Conservation (phyloP, 2,329 filamentous ascomycete species). For the Trematosphaeria pertusa region DNA sequence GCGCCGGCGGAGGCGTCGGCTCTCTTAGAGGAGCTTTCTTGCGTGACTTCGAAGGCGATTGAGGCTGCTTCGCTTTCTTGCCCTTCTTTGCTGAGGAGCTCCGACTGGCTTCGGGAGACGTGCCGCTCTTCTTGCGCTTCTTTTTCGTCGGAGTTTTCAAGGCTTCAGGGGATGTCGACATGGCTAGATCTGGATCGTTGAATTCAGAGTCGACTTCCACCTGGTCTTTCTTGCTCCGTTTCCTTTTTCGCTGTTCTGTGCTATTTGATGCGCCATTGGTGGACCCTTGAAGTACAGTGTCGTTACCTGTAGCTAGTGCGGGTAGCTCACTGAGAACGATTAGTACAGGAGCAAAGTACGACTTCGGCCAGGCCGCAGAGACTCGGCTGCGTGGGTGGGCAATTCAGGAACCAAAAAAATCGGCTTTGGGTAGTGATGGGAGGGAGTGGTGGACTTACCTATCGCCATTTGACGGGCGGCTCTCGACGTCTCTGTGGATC, state of each 20-base stretch:
- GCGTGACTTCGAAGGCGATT: slow-evolving; percentile 21
- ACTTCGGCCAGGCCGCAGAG: too few species aligned
- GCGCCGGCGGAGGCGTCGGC: slow-evolving; percentile 7
- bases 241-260: slow-evolving; percentile 24
- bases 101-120: slow-evolving; percentile 8
- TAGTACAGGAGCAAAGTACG: not conserved
- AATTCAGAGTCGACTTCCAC: slow-evolving; percentile 15
- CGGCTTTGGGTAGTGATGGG: too few species aligned
- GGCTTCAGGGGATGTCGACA: slow-evolving; percentile 30
- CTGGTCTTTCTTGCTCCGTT: slow-evolving; percentile 25
- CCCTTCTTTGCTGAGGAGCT: slow-evolving; percentile 22
- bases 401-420: too few species aligned
- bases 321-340: slow-evolving; percentile 9
- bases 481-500: slow-evolving; percentile 35
- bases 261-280: slow-evolving; percentile 11
- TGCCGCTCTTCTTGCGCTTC: slow-evolving; percentile 26
- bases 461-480: slow-evolving; percentile 17
- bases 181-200: slow-evolving; percentile 23
- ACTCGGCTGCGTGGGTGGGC: too few species aligned
- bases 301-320: slow-evolving; percentile 8
- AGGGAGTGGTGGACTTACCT: too few species aligned
- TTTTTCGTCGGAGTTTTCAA: slow-evolving; percentile 24
- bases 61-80: slow-evolving; percentile 22
- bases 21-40: slow-evolving; percentile 17
- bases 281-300: slow-evolving; percentile 1